A percentile compares a stretch with the other conserved stretches of the same genome.
phyloP scores from a whole-genome alignment of 108 stramenopile genomes.

The Nitzschia palea region DNA sequence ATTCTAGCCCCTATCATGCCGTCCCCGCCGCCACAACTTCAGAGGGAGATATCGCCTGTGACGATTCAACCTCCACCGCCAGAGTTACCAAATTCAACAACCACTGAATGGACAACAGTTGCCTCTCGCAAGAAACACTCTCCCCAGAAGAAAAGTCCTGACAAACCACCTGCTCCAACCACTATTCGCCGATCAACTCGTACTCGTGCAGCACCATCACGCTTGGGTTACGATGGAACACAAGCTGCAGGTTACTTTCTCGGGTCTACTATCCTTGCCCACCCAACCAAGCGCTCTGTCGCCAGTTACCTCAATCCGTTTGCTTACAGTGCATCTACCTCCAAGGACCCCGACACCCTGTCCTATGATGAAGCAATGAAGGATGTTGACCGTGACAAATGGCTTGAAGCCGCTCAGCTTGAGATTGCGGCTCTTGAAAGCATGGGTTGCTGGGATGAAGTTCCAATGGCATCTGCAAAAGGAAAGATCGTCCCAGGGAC shows the following conservation, averaged over 20 bases:
- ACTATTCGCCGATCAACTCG: constrained; percentile 12
- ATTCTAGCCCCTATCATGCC: background rate
- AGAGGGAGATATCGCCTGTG: constrained; percentile 1
- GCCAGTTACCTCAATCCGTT: background rate
- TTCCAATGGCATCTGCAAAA: background rate
- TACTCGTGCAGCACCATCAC: background rate
- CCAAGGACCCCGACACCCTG: constrained; percentile 24
- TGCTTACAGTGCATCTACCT: background rate
- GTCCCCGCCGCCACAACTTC: background rate
- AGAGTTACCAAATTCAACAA: too few species aligned
- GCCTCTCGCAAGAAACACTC: too few species aligned
- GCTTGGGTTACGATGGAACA: constrained; percentile 5
- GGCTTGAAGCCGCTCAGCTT: constrained; percentile 7
- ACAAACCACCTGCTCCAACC: background rate
- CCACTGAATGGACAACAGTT: too few species aligned
- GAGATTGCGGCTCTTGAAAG: constrained; percentile 5
- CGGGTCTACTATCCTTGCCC: background rate
- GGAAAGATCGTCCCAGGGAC: constrained; percentile 16
- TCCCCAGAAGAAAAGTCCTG: background rate
- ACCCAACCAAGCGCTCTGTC: too few species aligned
- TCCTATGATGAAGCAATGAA: constrained; percentile 29
- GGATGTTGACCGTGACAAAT: background rate
- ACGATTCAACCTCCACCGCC: background rate
- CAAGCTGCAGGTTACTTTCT: background rate
- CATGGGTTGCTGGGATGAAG: constrained; percentile 17